These are phyloP conservation scores for Hymenoscyphus infarciens DNA, from an alignment of 2,329 filamentous ascomycete species.

Conservation along the genomic window DNA sequence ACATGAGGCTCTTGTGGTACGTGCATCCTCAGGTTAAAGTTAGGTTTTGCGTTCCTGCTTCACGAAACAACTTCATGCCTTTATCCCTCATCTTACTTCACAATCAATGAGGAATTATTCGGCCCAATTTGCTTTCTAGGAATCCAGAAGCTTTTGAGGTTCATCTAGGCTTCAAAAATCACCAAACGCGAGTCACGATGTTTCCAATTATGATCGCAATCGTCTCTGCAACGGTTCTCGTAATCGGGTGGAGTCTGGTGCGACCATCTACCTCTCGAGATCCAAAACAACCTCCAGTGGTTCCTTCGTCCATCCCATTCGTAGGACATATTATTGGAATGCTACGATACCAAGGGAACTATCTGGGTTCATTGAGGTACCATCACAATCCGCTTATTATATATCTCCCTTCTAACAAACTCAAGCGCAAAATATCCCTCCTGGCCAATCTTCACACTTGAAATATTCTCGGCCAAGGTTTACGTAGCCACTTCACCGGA, in stretches of 20 bases:
- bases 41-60: too few relatives aligned
- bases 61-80: too few relatives aligned
- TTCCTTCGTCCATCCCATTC: conserved; percentile 13
- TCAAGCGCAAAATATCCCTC: conserved; percentile 7
- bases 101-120: too few relatives aligned
- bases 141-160: not conserved
- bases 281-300: conserved; percentile 15
- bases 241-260: not conserved
- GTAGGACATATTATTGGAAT: conserved; percentile 20
- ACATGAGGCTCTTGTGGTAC: too few relatives aligned
- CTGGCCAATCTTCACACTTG: conserved; percentile 41
- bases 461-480: conserved; percentile 41
- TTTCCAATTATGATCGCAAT: not conserved
- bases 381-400: not conserved
- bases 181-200: not conserved
- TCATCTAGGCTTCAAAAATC: not conserved
- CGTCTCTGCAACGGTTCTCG: not conserved
- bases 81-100: too few relatives aligned
- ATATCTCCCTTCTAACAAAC: conserved; percentile 11
- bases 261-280: not conserved
- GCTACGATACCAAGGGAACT: conserved; percentile 11
- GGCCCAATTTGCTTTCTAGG: not conserved
- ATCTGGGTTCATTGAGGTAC: not conserved
- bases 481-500: conserved; percentile 43
- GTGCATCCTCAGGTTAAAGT: too few relatives aligned